Evolutionary conservation across 108 stramenopile genomes (phyloP).

Genomic region (Asterionellopsis glacialis): DNA sequence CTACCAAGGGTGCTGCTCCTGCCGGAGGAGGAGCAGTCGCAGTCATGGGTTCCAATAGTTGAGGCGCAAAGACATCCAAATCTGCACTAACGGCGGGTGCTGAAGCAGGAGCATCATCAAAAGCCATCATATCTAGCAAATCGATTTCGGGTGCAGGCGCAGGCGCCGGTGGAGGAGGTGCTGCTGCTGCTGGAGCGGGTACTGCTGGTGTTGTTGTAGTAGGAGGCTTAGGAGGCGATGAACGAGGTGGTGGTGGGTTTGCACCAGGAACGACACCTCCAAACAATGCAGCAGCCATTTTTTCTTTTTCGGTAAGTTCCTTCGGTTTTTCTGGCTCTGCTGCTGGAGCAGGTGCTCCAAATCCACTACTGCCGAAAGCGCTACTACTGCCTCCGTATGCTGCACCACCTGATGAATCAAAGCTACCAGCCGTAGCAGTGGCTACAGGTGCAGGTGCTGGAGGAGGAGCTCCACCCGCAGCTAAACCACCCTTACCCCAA

Average conservation of each 20-base stretch:
- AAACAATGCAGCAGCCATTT: conserved; percentile 93
- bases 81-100: conserved; percentile 23
- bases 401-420: conserved; percentile 4
- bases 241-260: conserved; percentile 37
- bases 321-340: conserved; percentile 50
- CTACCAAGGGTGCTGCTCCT: conserved; percentile 24
- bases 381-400: conserved; percentile 9
- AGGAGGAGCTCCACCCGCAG: conserved; percentile 26
- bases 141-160: conserved; percentile 55
- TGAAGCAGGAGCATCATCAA: conserved; percentile 31
- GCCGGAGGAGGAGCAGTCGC: conserved; percentile 30
- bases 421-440: conserved; percentile 20
- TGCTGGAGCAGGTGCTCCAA: conserved; percentile 35
- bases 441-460: conserved; percentile 27
- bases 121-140: conserved; percentile 45
- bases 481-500: conserved; percentile 65
- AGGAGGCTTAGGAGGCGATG: conserved; percentile 20
- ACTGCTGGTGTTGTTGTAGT: conserved; percentile 7
- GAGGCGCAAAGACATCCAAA: conserved; percentile 29
- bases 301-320: conserved; percentile 90
- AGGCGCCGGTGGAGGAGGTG: conserved; percentile 43
- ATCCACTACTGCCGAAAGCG: conserved; percentile 11
- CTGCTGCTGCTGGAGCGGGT: conserved; percentile 30
- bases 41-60: conserved; percentile 7
- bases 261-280: conserved; percentile 80